Base-by-base conservation (phyloP, 2,329 filamentous ascomycete genomes). In the Botrytis medusae region DNA sequence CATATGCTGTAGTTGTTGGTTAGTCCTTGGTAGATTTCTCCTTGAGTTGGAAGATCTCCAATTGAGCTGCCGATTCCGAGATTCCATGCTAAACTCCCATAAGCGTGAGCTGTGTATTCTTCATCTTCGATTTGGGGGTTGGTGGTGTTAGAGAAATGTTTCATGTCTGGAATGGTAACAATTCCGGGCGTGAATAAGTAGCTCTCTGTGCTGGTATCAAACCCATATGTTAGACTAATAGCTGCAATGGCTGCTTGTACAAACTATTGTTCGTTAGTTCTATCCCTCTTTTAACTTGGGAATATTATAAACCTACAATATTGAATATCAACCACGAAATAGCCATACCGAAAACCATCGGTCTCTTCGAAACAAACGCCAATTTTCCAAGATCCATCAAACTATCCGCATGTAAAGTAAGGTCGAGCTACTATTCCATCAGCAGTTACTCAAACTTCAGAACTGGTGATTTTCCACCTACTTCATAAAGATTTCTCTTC, bases 231-330 rank as follows among this genome's bases (percentile, higher is more conserved):
- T 2, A 86, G 78, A 32, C 82, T 83, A 0, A 86, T 77, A 46
- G 82, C 81, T 0, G 85, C 84, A 12, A 86, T 78, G 4, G 81
- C 84, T 51, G 83, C 78, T 79, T 86, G 84, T 4, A 84, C 82
- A 29, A 79, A 80, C 84, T 84, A 44, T 1, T 6, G 4, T 4
- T 9, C 10, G 29, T 72, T 4, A 72, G 44, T 22, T 8, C 7
- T 4, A 29, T 48, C 7, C 29, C 29, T 22, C 2, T 8, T 18
- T 5, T 8, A 16, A 46, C 37, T 37, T 3, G 16, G 32, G n/a
- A 14, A 29, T 74, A 32, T 73, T 51, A 16, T 9, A 12, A 12
- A 73, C 79, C 72, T 74, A 82, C 81, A 12, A 83, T 71, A 48
- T 82, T 79, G 9, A 82, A 60, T 20, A 82, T 59, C 2, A 82